Conservation (phyloP, 768 basidiomycete species). For the Daedaleopsis nitida region DNA sequence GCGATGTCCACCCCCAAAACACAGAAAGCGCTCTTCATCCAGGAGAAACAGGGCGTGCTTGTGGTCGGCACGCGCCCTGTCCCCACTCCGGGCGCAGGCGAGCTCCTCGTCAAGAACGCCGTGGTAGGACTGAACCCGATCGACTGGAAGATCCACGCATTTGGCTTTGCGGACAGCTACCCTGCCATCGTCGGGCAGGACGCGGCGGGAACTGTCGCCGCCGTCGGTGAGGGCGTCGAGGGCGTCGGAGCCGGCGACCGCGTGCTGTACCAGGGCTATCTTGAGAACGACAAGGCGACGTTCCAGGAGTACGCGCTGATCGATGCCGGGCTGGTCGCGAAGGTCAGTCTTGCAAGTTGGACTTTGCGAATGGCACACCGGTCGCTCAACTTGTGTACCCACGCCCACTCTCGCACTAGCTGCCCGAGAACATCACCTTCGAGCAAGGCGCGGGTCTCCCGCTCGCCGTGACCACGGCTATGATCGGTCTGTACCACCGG, state of each 20-base stretch:
- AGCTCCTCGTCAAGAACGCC: slow-evolving; percentile 6
- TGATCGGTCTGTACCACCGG: slow-evolving; percentile 13
- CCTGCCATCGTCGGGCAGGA: slow-evolving; percentile 23
- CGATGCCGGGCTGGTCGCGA: slow-evolving; percentile 11
- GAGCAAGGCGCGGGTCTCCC: slow-evolving; percentile 17
- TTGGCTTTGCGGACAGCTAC: slow-evolving; percentile 25
- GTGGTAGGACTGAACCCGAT: slow-evolving; percentile 5
- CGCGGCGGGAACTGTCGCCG: slow-evolving; percentile 21
- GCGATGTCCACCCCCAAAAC: background rate
- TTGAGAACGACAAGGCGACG: slow-evolving; percentile 5
- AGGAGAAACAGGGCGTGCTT: slow-evolving; percentile 1
- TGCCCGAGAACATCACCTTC: slow-evolving; percentile 8
- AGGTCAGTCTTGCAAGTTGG: slow-evolving; percentile 31
- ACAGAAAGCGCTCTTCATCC: slow-evolving; percentile 16
- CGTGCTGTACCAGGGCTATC: slow-evolving; percentile 18
- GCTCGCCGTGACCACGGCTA: slow-evolving; percentile 11
- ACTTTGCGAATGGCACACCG: slow-evolving; percentile 21
- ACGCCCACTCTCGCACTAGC: too few relatives aligned
- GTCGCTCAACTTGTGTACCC: too few relatives aligned
- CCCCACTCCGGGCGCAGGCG: background rate
- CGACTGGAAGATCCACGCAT: slow-evolving; percentile 20
- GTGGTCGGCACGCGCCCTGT: background rate
- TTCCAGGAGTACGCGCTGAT: slow-evolving; percentile 23
- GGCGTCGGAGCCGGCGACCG: slow-evolving; percentile 34
- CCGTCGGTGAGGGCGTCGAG: slow-evolving; percentile 35